phyloP scores from a whole-genome alignment of 2,329 filamentous ascomycete genomes.

The Hymenoscyphus fructigenus region DNA sequence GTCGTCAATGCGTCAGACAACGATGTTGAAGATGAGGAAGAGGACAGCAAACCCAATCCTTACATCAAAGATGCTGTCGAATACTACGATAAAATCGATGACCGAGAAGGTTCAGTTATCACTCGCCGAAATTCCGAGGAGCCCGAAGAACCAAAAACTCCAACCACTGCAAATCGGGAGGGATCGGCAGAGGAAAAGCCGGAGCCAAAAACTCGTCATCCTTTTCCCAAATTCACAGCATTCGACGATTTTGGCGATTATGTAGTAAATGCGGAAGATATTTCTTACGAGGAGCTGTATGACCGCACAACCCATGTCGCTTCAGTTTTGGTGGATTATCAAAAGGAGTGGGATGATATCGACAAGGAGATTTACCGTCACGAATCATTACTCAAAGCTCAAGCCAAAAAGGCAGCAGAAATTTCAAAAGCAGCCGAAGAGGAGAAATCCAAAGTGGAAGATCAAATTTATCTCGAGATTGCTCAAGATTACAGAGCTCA shows the following conservation, averaged over 20 bases:
- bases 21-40: conserved; percentile 7
- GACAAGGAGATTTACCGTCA: conserved; percentile 29
- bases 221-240: conserved; percentile 30
- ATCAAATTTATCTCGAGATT: conserved; percentile 18
- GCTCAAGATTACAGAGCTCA: conserved; percentile 10
- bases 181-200: conserved; percentile 14
- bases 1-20: conserved; percentile 10
- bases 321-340: conserved; percentile 24
- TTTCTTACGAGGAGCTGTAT: conserved; percentile 32
- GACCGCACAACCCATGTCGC: conserved; percentile 24
- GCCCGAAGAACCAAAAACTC: conserved; percentile 14
- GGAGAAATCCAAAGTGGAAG: conserved; percentile 22
- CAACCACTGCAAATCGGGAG: conserved; percentile 10
- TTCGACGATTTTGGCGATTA: conserved; percentile 29
- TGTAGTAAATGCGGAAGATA: conserved; percentile 26
- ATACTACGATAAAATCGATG: conserved; percentile 29
- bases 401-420: conserved; percentile 21
- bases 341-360: conserved; percentile 31
- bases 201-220: conserved; percentile 16
- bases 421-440: conserved; percentile 18
- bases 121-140: conserved; percentile 20
- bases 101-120: conserved; percentile 19
- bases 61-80: conserved; percentile 25
- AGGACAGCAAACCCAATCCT: conserved; percentile 13
- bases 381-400: conserved; percentile 22